Percentiles rank a stretch among this genome's conserved stretches.
Conservation (phyloP, 2,329 filamentous ascomycete species). For the Lasiodiplodia sp. region DNA sequence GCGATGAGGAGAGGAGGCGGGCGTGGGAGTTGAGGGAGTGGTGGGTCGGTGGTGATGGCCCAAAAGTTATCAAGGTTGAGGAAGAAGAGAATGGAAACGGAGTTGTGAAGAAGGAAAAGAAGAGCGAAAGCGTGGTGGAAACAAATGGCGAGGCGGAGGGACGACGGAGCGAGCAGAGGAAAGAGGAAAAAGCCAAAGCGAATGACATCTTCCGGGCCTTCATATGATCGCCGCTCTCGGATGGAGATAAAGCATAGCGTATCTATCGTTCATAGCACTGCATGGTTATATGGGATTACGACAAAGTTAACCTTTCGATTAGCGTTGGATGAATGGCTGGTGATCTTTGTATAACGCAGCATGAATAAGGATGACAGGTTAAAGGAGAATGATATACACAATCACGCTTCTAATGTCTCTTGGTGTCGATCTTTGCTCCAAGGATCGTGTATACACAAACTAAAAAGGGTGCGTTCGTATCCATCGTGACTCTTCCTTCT, state of each 20-base stretch:
- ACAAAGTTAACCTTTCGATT: not conserved
- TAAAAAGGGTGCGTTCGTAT: conserved; percentile 4
- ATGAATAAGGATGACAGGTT: not conserved
- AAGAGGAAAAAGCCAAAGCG: not conserved
- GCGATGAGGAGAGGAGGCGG: conserved; percentile 53
- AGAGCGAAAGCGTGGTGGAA: too few species aligned
- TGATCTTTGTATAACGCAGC: not conserved
- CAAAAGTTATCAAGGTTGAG: not conserved
- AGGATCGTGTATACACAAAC: not conserved
- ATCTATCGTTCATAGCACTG: not conserved
- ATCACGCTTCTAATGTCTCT: not conserved
- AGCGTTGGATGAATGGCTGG: not conserved
- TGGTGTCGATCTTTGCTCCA: not conserved
- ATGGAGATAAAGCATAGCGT: not conserved
- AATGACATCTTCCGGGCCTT: not conserved
- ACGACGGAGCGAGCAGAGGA: not conserved
- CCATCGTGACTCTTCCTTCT: conserved; percentile 6
- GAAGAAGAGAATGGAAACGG: not conserved
- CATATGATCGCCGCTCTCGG: not conserved
- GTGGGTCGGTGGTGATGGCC: conserved; percentile 39
- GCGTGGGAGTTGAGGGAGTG: conserved; percentile 51
- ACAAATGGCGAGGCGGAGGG: not conserved
- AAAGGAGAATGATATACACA: not conserved
- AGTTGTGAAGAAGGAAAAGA: not conserved
- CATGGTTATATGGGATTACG: not conserved